phyloP scores from a whole-genome alignment of 371 early-diverging fungal species.

The Syncephalastrum racemosum region DNA sequence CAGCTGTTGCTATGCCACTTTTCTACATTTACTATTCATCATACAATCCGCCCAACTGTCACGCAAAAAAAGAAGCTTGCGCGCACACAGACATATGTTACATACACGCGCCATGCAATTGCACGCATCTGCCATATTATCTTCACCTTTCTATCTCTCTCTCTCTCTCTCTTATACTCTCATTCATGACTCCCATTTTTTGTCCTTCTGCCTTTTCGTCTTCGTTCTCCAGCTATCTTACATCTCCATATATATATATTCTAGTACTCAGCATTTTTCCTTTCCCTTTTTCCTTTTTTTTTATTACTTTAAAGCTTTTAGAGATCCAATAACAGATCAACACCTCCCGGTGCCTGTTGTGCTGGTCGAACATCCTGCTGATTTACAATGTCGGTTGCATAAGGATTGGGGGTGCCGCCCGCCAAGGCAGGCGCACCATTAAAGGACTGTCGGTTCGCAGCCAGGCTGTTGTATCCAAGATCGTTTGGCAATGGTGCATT shows the following conservation, averaged over 20 bases:
- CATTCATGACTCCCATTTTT: neutral
- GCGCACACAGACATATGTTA: too few species aligned
- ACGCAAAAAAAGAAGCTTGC: too few species aligned
- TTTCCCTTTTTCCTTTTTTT: neutral
- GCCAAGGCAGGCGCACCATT: slow-evolving; percentile 26
- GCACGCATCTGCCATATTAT: neutral
- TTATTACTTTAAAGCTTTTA: slow-evolving; percentile 12
- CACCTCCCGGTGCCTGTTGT: slow-evolving; percentile 30
- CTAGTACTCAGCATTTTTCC: neutral
- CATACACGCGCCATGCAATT: too few species aligned
- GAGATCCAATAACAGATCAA: slow-evolving; percentile 31
- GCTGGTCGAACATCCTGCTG: slow-evolving; percentile 26
- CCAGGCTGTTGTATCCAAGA: slow-evolving; percentile 20
- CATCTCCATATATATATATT: slow-evolving; percentile 1
- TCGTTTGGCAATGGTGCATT: slow-evolving; percentile 16
- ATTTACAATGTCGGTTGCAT: slow-evolving; percentile 45
- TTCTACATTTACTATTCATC: too few species aligned
- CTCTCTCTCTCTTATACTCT: slow-evolving; percentile 1
- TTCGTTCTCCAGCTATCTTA: too few species aligned
- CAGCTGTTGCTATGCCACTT: too few species aligned
- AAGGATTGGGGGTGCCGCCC: slow-evolving; percentile 41
- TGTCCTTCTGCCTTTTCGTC: too few species aligned
- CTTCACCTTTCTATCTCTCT: neutral
- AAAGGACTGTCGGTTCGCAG: slow-evolving; percentile 27
- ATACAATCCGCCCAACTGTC: too few species aligned